Conservation (phyloP, 2,329 filamentous ascomycete genomes). For the Botrytis medusae region DNA sequence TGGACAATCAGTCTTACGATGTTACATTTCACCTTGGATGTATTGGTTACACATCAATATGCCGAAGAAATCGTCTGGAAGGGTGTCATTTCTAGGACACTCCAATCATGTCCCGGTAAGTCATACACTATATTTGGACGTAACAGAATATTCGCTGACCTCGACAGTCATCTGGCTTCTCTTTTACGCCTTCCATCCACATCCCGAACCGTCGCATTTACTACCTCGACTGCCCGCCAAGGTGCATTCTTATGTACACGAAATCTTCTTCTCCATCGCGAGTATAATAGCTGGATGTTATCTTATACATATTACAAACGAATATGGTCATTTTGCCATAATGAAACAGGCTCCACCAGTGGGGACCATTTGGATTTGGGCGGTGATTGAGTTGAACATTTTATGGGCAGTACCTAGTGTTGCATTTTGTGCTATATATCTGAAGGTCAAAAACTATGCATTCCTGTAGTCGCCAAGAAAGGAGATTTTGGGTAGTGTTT, state of each 20-base stretch:
- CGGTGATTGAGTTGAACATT: slow-evolving; percentile 81
- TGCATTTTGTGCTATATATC: slow-evolving; percentile 33
- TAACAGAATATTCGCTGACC: not conserved
- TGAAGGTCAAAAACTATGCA: slow-evolving; percentile 34
- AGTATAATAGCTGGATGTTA: slow-evolving; percentile 70
- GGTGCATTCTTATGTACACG: slow-evolving; percentile 52
- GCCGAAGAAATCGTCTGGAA: slow-evolving; percentile 63
- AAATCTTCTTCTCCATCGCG: slow-evolving; percentile 61
- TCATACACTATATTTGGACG: not conserved
- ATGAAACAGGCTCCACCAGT: slow-evolving; percentile 91
- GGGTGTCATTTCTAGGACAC: slow-evolving; percentile 51
- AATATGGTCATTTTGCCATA: slow-evolving; percentile 76
- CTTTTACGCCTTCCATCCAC: slow-evolving; percentile 40
- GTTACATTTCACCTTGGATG: slow-evolving; percentile 76
- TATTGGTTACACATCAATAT: slow-evolving; percentile 78
- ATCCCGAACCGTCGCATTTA: slow-evolving; percentile 47
- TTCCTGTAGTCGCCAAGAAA: slow-evolving; percentile 28
- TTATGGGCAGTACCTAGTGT: slow-evolving; percentile 60
- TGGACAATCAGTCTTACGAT: slow-evolving; percentile 65
- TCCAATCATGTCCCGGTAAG: slow-evolving; percentile 55
- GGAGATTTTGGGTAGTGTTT: slow-evolving; percentile 9
- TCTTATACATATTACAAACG: slow-evolving; percentile 79
- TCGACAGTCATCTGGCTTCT: slow-evolving; percentile 42
- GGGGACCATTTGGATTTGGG: slow-evolving; percentile 91
- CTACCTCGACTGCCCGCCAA: slow-evolving; percentile 50